A percentile compares a stretch with the other conserved stretches of the same genome.
Evolutionary conservation across 805 yeast genomes (phyloP).

Genomic region (Kodamaea restingae): DNA sequence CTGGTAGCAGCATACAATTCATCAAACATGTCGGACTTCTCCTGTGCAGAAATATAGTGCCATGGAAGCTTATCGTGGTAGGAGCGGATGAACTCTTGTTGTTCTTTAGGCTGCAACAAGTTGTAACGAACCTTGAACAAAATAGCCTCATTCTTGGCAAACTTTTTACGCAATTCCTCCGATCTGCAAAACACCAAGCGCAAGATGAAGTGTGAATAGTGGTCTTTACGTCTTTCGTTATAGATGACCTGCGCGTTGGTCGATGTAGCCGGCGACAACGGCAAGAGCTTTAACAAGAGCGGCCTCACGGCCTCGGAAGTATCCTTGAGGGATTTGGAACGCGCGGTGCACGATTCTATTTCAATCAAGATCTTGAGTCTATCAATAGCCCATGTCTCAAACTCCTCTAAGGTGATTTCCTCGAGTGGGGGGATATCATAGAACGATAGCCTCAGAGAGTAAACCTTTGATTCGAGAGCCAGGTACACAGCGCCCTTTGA

Average conservation of each 20-base stretch:
- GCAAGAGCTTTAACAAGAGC: conserved; percentile 57
- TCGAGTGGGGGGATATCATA: conserved; percentile 74
- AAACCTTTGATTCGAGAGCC: conserved; percentile 28
- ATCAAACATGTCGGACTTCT: conserved; percentile 47
- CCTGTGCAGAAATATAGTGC: conserved; percentile 62
- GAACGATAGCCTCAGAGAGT: conserved; percentile 64
- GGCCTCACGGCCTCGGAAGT: conserved; percentile 64
- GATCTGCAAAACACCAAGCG: conserved; percentile 86
- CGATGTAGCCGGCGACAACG: conserved; percentile 44
- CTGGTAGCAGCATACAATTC: conserved; percentile 56
- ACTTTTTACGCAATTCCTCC: conserved; percentile 77
- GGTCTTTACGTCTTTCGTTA: conserved; percentile 79
- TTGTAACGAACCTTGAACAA: conserved; percentile 73
- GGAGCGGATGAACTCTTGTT: conserved; percentile 60
- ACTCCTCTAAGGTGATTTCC: conserved; percentile 88
- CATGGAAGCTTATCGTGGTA: conserved; percentile 59
- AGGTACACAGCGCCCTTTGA: conserved; percentile 23
- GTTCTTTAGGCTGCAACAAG: conserved; percentile 60
- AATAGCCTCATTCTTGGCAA: conserved; percentile 69
- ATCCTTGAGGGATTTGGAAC: conserved; percentile 63
- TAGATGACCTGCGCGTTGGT: conserved; percentile 35
- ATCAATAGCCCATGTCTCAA: conserved; percentile 95
- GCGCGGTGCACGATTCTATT: conserved; percentile 68
- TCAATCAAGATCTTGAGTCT: conserved; percentile 78
- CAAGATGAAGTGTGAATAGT: conserved; percentile 84